These are phyloP conservation scores for Xylaria sp. DNA, from an alignment of 2,329 filamentous ascomycete species.

Conservation along the genomic window DNA sequence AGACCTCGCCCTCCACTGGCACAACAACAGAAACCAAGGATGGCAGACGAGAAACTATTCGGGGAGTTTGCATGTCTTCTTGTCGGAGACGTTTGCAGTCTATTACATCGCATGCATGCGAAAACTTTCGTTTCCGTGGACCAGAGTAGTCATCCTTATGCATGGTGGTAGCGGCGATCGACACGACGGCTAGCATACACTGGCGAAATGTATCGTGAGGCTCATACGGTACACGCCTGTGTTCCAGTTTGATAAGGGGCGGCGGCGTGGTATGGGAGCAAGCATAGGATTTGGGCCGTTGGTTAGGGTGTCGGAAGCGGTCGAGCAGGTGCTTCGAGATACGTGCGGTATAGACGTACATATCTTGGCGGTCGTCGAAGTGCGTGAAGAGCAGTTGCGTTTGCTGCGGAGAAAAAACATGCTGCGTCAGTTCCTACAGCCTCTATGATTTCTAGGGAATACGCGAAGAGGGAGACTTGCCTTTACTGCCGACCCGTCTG, in stretches of 20 bases:
- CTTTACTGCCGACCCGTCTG: constrained; percentile 3
- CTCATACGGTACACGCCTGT: constrained; percentile 10
- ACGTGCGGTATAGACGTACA: no score
- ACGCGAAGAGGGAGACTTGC: constrained; percentile 2
- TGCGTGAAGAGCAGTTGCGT: no score
- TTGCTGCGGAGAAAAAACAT: background rate
- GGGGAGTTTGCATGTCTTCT: background rate
- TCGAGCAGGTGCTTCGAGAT: background rate
- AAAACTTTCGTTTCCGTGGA: background rate
- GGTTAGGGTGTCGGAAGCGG: constrained; percentile 15
- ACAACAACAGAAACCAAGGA: no score
- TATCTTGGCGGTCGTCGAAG: no score
- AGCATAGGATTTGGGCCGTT: background rate
- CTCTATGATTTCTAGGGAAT: background rate
- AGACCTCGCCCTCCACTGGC: no score
- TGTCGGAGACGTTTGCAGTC: constrained; percentile 1
- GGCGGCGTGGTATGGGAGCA: constrained; percentile 8
- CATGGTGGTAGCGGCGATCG: constrained; percentile 2
- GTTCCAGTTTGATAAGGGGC: constrained; percentile 10
- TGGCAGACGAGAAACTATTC: no score
- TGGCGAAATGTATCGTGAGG: constrained; percentile 5
- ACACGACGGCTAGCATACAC: constrained; percentile 15
- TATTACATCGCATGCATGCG: background rate
- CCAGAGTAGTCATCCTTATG: background rate
- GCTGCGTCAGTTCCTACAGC: background rate